Evolutionary conservation across 1,139 yeast species (phyloP), one percentile per base, ranked within the genome.

Genomic region (Taiozyma sp.): DNA sequence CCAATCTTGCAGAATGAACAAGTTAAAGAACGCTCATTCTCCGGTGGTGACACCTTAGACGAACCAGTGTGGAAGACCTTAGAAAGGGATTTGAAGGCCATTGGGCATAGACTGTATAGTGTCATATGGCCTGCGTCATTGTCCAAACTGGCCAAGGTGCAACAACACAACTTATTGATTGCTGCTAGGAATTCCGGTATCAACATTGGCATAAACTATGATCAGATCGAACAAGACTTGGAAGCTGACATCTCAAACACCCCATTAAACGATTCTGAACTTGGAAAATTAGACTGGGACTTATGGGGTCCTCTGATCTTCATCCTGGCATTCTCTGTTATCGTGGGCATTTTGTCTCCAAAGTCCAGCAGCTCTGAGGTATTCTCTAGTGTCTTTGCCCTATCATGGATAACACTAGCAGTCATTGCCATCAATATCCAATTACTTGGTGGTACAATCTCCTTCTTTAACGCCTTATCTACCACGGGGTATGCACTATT

Each of bases 281-380:
- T 61, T 28, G 50, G 70, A 71, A 54, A 75, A 70, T 55, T 70
- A 48, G 93, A 87, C 50, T 88, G 96, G 96, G 96, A 88, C 67
- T 70, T 88, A 48, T 89, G 96, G 96, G 96, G 96, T 0, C 96
- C 96, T 2, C 71, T 89, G 54, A 77, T 88, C 30, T 87, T 89
- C 62, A 83, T 89, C 22, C 72, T 89, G 47, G 67, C 75, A 19
- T 84, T 84, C 56, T 74, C 91, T 8, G 79, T 88, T 45, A 72
- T 61, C 59, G 76, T 66, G 53, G 73, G 78, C 38, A 56, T 73
- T 55, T 57, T 72, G 42, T 74, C 79, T 3, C 73, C 76, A 13
- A 64, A 65, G 46, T 61, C 68, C 14, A 71, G 69, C 51, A 56
- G 72, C 23, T 72, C 79, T 2, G 66, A 70, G 46, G 79, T 78